Percentiles rank a stretch among this genome's conserved stretches.
These are phyloP conservation scores for Scytalidium lignicola DNA, from an alignment of 2,329 filamentous ascomycete species.

Conservation along the genomic window DNA sequence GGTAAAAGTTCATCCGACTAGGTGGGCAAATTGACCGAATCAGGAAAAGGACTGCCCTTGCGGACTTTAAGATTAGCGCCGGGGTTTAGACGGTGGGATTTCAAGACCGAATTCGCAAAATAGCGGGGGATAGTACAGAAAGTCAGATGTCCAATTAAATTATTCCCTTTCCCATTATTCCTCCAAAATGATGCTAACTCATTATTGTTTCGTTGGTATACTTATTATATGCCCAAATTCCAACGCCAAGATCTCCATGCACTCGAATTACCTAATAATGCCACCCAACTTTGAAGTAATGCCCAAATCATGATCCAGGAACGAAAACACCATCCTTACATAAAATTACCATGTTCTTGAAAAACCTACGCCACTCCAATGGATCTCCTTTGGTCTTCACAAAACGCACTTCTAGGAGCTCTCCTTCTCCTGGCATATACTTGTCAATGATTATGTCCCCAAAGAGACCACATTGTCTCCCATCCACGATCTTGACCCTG, in stretches of 20 bases:
- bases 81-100: not conserved
- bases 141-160: no score
- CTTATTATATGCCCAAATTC: no score
- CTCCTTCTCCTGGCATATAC: constrained; percentile 49
- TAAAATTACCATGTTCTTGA: constrained; percentile 87
- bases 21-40: not conserved
- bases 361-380: constrained; percentile 91
- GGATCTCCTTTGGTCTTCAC: constrained; percentile 95
- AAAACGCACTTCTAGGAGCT: constrained; percentile 80
- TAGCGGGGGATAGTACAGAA: no score
- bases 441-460: constrained; percentile 72
- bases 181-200: no score
- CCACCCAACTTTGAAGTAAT: not conserved
- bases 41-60: not conserved
- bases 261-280: not conserved
- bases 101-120: no score
- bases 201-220: no score
- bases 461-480: constrained; percentile 64
- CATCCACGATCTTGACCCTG: constrained; percentile 70
- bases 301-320: constrained; percentile 31
- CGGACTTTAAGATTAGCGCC: not conserved
- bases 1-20: not conserved
- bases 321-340: constrained; percentile 80
- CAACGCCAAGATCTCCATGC: not conserved
- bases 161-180: no score